Base-by-base conservation (phyloP, 768 basidiomycete species). In the Phylloporus arenicola region DNA sequence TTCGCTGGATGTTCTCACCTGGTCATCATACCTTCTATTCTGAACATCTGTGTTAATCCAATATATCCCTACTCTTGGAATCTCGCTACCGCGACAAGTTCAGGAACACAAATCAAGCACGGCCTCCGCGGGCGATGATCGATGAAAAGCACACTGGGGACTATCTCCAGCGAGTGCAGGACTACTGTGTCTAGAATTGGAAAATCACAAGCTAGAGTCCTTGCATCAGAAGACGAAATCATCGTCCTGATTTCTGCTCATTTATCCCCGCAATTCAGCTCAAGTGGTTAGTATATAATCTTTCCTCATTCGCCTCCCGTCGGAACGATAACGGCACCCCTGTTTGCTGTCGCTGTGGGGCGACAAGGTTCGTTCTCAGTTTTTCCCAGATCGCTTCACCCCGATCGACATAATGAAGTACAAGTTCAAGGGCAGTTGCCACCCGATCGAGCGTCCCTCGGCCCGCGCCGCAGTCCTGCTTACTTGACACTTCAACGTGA, bases 161-260 rank as follows among this genome's bases (percentile, higher is more conserved):
- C 53, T 16, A 35, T 42, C 51, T 40, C 33, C 11, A 13, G 25
- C 38, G 10, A 25, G 30, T 2, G 31, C 51, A n/a, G 43, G 41
- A 24, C 43, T 38, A 48, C 43, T 44, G 35, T 37, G 12, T 46
- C 34, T 45, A 45, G 25, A 4, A 17, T 47, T 24, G 16, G 43
- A 45, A 42, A 64, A 57, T 53, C 62, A 64, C 58, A 20, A 45
- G 54, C 49, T 29, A 8, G 24, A n/a, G 14, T 27, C 40, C 27
- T 7, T 27, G 27, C 27, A 27, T 3, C 27, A 27, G 27, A 27
- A 7, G 41, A 6, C n/a, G 40, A 27, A 7, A 16, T 30, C 4
- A 4, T 13, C 19, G 12, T 44, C 30, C 14, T 33, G 39, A 17
- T 14, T 30, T n/a, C 20, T 1, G 13, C 34, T 39, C 37, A 12